Conservation (phyloP, 2,329 filamentous ascomycete genomes). For the Talaromyces sp. region DNA sequence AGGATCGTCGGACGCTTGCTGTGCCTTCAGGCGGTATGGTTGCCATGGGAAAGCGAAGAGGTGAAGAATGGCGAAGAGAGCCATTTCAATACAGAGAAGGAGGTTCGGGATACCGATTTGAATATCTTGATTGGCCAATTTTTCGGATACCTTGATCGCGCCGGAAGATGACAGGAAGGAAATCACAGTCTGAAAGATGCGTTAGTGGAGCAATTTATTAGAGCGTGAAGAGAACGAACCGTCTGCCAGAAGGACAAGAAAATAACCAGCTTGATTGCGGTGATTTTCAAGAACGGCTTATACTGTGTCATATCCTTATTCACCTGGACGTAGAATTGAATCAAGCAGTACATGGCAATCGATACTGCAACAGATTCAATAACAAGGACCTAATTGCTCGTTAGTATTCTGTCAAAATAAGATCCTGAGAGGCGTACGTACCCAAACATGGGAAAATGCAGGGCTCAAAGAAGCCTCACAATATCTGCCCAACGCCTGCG, state of each 20-base stretch:
- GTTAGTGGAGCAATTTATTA: background rate
- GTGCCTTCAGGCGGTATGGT: constrained; percentile 58
- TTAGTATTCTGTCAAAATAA: background rate
- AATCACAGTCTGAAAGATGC: constrained; percentile 50
- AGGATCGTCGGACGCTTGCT: constrained; percentile 47
- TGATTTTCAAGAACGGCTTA: constrained; percentile 72
- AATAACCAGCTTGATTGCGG: constrained; percentile 86
- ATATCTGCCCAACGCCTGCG: constrained; percentile 66
- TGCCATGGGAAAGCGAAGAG: constrained; percentile 78
- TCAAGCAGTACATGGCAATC: constrained; percentile 82
- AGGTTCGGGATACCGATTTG: constrained; percentile 76
- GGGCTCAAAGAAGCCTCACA: constrained; percentile 76
- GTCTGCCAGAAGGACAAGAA: constrained; percentile 89
- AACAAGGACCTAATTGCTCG: constrained; percentile 52
- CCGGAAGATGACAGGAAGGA: constrained; percentile 61
- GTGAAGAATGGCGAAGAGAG: constrained; percentile 72
- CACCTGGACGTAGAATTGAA: constrained; percentile 82
- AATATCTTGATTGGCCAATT: constrained; percentile 69
- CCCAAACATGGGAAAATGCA: constrained; percentile 81
- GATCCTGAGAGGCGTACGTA: constrained; percentile 32
- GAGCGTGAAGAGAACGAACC: constrained; percentile 30
- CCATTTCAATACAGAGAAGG: constrained; percentile 81
- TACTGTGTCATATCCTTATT: constrained; percentile 65
- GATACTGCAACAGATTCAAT: constrained; percentile 71
- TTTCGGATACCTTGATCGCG: constrained; percentile 59